Percentiles rank a stretch among this genome's conserved stretches.
Evolutionary conservation across 2,329 filamentous ascomycete genomes (phyloP).

Genomic region (Aspergillus sp.): DNA sequence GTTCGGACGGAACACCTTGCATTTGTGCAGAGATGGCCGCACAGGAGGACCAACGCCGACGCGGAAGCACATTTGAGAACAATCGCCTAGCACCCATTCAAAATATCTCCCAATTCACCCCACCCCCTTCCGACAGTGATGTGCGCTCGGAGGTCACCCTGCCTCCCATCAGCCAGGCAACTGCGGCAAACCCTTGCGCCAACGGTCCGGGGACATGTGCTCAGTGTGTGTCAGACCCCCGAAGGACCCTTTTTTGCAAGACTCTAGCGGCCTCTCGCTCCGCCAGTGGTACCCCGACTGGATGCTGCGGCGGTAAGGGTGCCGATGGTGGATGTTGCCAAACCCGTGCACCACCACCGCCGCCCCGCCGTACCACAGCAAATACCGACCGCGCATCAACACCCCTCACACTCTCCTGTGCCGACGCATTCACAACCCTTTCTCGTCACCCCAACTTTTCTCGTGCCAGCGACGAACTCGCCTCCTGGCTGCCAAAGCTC

Average conservation of each 20-base stretch:
- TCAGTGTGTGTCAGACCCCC: conserved; percentile 74
- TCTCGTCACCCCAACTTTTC: conserved; percentile 75
- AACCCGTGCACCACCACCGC: conserved; percentile 30
- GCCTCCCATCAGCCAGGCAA: conserved; percentile 35
- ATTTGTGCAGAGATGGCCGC: conserved; percentile 70
- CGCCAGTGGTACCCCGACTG: conserved; percentile 39
- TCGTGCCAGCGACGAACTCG: conserved; percentile 69
- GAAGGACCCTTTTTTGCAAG: conserved; percentile 80
- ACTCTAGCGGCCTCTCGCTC: conserved; percentile 66
- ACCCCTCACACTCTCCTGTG: conserved; percentile 65
- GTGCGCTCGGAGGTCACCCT: conserved; percentile 54
- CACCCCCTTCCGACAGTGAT: conserved; percentile 57
- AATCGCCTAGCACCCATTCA: conserved; percentile 47
- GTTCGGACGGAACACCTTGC: conserved; percentile 77
- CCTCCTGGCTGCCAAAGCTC: conserved; percentile 73
- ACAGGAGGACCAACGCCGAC: conserved; percentile 38
- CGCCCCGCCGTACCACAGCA: conserved; percentile 9
- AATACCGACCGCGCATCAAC: conserved; percentile 22
- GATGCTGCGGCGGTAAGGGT: conserved; percentile 62
- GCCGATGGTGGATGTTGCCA: conserved; percentile 64
- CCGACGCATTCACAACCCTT: conserved; percentile 76
- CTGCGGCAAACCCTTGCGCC: conserved; percentile 49
- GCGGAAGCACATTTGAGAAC: conserved; percentile 47
- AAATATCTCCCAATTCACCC: conserved; percentile 50
- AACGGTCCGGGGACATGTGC: conserved; percentile 76